Percentiles rank a stretch among this genome's conserved stretches.
phyloP scores from a whole-genome alignment of 2,329 filamentous ascomycete species.

The Fusarium sp. region DNA sequence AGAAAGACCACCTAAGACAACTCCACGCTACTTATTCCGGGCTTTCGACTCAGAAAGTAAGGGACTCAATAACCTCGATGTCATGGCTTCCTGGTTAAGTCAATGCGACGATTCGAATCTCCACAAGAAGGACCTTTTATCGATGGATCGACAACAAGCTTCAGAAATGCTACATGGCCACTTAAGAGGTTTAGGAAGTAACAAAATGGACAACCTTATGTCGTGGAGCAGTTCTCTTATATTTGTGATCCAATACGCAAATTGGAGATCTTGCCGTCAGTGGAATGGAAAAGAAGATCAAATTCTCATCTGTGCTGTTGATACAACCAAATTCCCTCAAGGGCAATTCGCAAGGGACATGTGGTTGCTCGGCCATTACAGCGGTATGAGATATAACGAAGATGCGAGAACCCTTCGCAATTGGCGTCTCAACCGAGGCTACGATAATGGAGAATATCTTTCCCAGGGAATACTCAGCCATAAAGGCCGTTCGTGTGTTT shows the following conservation, averaged over 20 bases:
- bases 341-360: background rate
- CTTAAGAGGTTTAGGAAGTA: background rate
- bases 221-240: background rate
- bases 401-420: background rate
- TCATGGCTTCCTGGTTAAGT: background rate
- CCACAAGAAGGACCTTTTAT: accelerated
- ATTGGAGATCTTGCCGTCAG: background rate
- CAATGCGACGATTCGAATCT: accelerated
- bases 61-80: accelerated
- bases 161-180: background rate
- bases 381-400: too few species aligned
- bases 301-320: accelerated
- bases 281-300: accelerated
- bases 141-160: accelerated
- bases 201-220: background rate
- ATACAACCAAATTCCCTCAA: accelerated
- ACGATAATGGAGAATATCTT: background rate
- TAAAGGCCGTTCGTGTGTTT: accelerated
- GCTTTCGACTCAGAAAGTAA: background rate
- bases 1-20: too few species aligned
- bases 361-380: too few species aligned
- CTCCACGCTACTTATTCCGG: background rate
- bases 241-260: background rate
- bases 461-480: background rate
- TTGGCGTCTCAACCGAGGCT: background rate